These are phyloP conservation scores for Russula olivacea DNA, from an alignment of 768 basidiomycete species.

Conservation along the genomic window DNA sequence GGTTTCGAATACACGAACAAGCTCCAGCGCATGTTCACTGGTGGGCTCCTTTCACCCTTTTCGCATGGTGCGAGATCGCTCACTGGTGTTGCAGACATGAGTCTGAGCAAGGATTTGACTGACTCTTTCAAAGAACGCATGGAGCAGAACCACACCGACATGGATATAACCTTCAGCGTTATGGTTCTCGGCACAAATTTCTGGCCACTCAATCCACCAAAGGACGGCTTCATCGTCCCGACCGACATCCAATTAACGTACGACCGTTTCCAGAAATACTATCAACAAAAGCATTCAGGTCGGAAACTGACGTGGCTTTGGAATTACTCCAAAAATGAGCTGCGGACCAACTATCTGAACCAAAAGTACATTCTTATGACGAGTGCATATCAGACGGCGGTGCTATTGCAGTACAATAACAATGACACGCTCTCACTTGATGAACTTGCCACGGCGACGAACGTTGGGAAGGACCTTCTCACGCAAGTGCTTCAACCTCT, in stretches of 20 bases:
- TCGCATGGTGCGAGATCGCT: background rate
- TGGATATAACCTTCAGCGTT: slow-evolving; percentile 85
- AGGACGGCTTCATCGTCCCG: slow-evolving; percentile 85
- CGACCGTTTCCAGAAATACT: slow-evolving; percentile 88
- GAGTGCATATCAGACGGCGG: slow-evolving; percentile 90
- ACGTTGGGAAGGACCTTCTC: slow-evolving; percentile 74
- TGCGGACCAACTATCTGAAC: slow-evolving; percentile 85
- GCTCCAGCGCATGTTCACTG: slow-evolving; percentile 94
- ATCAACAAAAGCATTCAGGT: slow-evolving; percentile 89
- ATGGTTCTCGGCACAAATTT: slow-evolving; percentile 95
- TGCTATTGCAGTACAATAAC: slow-evolving; percentile 91
- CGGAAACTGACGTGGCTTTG: slow-evolving; percentile 97
- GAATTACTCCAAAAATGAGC: slow-evolving; percentile 97
- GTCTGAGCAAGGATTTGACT: slow-evolving; percentile 89
- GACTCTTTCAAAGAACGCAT: slow-evolving; percentile 93
- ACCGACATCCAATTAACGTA: slow-evolving; percentile 81
- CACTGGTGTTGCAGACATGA: slow-evolving; percentile 61
- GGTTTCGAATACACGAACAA: slow-evolving; percentile 98
- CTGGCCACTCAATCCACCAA: slow-evolving; percentile 86
- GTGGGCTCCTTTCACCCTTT: slow-evolving; percentile 37
- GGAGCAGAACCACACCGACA: slow-evolving; percentile 78
- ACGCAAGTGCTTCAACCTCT: slow-evolving; percentile 53
- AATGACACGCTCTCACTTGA: slow-evolving; percentile 79
- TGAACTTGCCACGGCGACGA: slow-evolving; percentile 74
- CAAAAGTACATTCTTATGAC: slow-evolving; percentile 97